phyloP scores from a whole-genome alignment of 805 yeast genomes.

The Candida silvatica region DNA sequence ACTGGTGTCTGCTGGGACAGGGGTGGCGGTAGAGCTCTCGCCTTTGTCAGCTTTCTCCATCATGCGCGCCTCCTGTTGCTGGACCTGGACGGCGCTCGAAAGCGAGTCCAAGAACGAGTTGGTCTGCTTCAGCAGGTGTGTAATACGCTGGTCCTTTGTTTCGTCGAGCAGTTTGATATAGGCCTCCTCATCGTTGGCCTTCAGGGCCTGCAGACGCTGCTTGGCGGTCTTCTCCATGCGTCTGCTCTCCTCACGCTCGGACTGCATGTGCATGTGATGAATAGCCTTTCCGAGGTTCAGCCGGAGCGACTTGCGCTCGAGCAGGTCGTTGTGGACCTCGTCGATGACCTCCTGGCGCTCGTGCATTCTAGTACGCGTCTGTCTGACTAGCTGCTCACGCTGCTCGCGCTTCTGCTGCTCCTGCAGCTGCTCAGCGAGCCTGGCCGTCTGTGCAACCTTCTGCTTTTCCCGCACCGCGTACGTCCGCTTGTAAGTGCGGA shows the following conservation, averaged over 20 bases:
- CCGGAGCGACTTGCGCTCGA: slow-evolving; percentile 23
- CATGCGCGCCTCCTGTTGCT: slow-evolving; percentile 48
- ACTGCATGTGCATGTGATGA: slow-evolving; percentile 39
- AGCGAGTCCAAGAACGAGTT: slow-evolving; percentile 69
- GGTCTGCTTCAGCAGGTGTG: slow-evolving; percentile 75
- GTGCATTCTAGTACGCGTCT: slow-evolving; percentile 41
- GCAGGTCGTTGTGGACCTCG: slow-evolving; percentile 22
- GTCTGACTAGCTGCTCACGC: slow-evolving; percentile 38
- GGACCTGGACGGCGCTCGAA: slow-evolving; percentile 71
- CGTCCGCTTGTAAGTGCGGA: slow-evolving; percentile 62
- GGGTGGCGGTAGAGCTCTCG: slow-evolving; percentile 9
- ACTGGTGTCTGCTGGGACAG: slow-evolving; percentile 5
- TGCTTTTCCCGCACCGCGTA: slow-evolving; percentile 61
- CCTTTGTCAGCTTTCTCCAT: slow-evolving; percentile 21
- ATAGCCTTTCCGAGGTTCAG: slow-evolving; percentile 27
- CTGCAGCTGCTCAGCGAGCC: slow-evolving; percentile 67
- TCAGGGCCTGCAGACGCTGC: slow-evolving; percentile 80
- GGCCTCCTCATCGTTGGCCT: slow-evolving; percentile 84
- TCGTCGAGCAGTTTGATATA: slow-evolving; percentile 76
- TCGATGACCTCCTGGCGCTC: slow-evolving; percentile 26
- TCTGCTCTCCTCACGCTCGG: slow-evolving; percentile 71
- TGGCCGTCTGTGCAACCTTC: slow-evolving; percentile 65
- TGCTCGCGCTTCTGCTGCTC: slow-evolving; percentile 53
- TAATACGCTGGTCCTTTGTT: slow-evolving; percentile 81
- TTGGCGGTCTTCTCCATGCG: slow-evolving; percentile 75